A percentile compares a stretch with the other conserved stretches of the same genome.
Evolutionary conservation across 2,329 filamentous ascomycete genomes (phyloP).

Genomic region (Penicillium sp.): DNA sequence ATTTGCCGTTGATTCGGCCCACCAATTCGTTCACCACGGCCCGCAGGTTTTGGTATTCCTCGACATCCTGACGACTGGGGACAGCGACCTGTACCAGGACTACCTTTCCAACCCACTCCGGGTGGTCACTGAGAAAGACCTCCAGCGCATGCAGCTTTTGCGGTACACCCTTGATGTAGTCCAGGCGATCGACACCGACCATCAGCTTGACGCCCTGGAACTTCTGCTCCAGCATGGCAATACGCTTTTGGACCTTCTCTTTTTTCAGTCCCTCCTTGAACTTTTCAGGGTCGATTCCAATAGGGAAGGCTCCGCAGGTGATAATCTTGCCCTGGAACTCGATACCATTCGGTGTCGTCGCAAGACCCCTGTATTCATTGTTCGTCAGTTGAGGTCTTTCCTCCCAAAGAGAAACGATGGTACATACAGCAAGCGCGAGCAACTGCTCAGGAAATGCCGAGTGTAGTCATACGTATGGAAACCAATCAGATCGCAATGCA

Average conservation of each 20-base stretch:
- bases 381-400: not conserved
- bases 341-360: slow-evolving; percentile 87
- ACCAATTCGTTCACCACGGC: slow-evolving; percentile 96
- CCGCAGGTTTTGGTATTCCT: slow-evolving; percentile 95
- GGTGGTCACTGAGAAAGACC: slow-evolving; percentile 94
- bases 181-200: slow-evolving; percentile 91
- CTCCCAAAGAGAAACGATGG: not conserved
- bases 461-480: slow-evolving; percentile 99
- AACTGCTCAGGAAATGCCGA: slow-evolving; percentile 94
- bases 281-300: slow-evolving; percentile 96
- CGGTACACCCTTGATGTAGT: slow-evolving; percentile 98
- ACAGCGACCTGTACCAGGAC: slow-evolving; percentile 95
- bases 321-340: slow-evolving; percentile 87
- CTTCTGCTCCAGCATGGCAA: slow-evolving; percentile 79
- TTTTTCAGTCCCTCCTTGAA: slow-evolving; percentile 87
- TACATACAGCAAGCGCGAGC: slow-evolving; percentile 81
- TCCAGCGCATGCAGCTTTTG: slow-evolving; percentile 96
- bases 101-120: slow-evolving; percentile 97
- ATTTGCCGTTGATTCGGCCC: slow-evolving; percentile 93
- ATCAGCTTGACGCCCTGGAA: slow-evolving; percentile 96
- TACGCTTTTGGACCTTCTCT: slow-evolving; percentile 82
- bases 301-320: slow-evolving; percentile 92
- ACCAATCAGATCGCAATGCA: slow-evolving; percentile 92
- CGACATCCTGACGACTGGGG: slow-evolving; percentile 90
- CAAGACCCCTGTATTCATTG: slow-evolving; percentile 39